phyloP scores from a whole-genome alignment of 768 basidiomycete genomes.

The Inosperma sp. region DNA sequence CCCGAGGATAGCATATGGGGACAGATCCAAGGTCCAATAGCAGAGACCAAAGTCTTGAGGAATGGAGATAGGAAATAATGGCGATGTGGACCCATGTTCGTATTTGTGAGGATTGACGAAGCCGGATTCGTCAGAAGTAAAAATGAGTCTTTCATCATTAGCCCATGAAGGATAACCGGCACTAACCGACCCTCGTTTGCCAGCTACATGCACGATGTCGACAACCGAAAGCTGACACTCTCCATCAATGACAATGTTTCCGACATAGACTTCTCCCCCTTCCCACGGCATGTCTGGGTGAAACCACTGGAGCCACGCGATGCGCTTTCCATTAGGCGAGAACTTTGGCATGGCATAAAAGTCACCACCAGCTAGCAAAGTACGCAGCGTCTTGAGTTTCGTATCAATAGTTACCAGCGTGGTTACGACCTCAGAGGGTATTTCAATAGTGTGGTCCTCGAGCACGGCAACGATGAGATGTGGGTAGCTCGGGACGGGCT shows the following conservation, averaged over 20 bases:
- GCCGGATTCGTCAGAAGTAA: slow-evolving; percentile 60
- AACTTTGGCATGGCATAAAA: slow-evolving; percentile 68
- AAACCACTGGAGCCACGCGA: slow-evolving; percentile 65
- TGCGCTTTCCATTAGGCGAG: slow-evolving; percentile 51
- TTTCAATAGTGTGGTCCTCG: slow-evolving; percentile 64
- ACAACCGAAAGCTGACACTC: slow-evolving; percentile 27
- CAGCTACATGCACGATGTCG: slow-evolving; percentile 45
- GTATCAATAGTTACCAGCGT: slow-evolving; percentile 55
- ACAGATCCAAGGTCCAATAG: slow-evolving; percentile 50
- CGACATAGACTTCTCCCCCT: slow-evolving; percentile 52
- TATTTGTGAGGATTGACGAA: slow-evolving; percentile 61
- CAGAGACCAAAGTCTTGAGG: slow-evolving; percentile 54
- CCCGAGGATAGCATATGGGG: slow-evolving; percentile 42
- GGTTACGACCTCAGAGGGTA: slow-evolving; percentile 50
- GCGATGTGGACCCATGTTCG: slow-evolving; percentile 25
- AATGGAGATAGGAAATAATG: slow-evolving; percentile 42
- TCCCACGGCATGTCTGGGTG: slow-evolving; percentile 64
- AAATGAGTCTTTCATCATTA: slow-evolving; percentile 51
- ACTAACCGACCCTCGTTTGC: slow-evolving; percentile 45
- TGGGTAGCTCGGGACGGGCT: slow-evolving; percentile 48
- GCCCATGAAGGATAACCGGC: slow-evolving; percentile 61
- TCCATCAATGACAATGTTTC: slow-evolving; percentile 34
- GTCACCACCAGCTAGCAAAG: slow-evolving; percentile 55
- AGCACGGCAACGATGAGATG: slow-evolving; percentile 57
- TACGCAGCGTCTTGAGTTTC: slow-evolving; percentile 36